Percentiles rank a stretch among this genome's conserved stretches.
Evolutionary conservation across 306 rosid genomes (phyloP).

Genomic region (Sesbania bispinosa): DNA sequence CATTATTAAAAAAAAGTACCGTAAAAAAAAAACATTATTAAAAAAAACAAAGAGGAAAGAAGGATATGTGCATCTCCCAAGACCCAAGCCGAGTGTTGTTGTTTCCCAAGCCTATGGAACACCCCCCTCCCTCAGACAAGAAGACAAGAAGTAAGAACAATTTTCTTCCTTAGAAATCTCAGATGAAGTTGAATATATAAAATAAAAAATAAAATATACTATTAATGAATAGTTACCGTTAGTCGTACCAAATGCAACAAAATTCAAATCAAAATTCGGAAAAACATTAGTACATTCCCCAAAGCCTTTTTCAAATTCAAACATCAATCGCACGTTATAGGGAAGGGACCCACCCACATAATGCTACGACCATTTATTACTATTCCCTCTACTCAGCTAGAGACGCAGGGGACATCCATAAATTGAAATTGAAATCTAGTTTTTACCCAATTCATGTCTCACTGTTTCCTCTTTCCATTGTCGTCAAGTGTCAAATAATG

Average conservation of each 20-base stretch:
- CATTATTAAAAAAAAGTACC: too few relatives aligned
- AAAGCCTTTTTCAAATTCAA: constrained; percentile 30
- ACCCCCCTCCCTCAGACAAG: not conserved
- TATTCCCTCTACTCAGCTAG: too few relatives aligned
- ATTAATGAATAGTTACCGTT: constrained; percentile 29
- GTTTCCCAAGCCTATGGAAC: too few relatives aligned
- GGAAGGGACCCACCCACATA: not conserved
- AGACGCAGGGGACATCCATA: too few relatives aligned
- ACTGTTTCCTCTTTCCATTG: too few relatives aligned
- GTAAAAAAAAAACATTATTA: too few relatives aligned
- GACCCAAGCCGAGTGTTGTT: too few relatives aligned
- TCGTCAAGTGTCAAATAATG: too few relatives aligned
- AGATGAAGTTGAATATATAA: not conserved
- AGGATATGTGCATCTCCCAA: too few relatives aligned
- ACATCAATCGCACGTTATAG: not conserved
- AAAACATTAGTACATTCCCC: constrained; percentile 10
- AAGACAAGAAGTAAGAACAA: not conserved
- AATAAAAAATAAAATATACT: too few relatives aligned
- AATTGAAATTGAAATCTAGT: not conserved
- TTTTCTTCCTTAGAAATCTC: not conserved
- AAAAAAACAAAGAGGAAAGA: too few relatives aligned
- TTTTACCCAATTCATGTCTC: not conserved
- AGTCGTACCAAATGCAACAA: not conserved
- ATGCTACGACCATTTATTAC: not conserved
- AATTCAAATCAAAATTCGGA: not conserved